Evolutionary conservation across 306 rosid genomes (phyloP), one percentile per base, ranked within the genome.

Genomic region (Cajanus cajan): DNA sequence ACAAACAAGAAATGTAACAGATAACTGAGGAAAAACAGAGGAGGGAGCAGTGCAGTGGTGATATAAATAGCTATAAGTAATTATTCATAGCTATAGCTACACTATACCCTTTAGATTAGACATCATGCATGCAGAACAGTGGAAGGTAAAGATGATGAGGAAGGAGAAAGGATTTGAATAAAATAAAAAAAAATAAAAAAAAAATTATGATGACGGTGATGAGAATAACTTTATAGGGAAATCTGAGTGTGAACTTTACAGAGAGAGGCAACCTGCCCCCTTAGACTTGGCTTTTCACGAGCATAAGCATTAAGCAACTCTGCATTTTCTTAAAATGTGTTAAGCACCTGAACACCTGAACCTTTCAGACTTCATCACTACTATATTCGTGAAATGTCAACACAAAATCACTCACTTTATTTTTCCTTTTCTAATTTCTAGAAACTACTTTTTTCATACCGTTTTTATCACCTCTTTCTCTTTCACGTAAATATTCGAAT

Each of bases 301-400:
- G 39, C 65, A 67, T 8, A 73, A 67, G 47, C 39, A 15, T 28
- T n/a, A 28, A 28, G 31, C 31, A 78, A 74, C 58, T 79, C 77
- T 68, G 74, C 50, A 63, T 71, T 69, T 70, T 67, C 82, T 82
- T 78, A 76, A 74, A 81, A 71, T 66, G 73, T 73, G 58, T 28
- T 72, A 10, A 40, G 59, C 43, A 50, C 40, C 40, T 59, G 18
- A 59, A 28, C 13, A 8, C 7, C 65, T 71, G 45, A 18, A 37
- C 50, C 39, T 51, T 64, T 67, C 83, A 72, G 59, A 59, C 8
- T 70, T 50, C 52, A 63, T 33, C 33, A 63, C 14, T 39, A n/a
- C 81, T 66, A 1, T 81, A 18, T 48, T 21, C 4, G 70, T 68
- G 31, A 59, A 75, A 54, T 48, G 71, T 83, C 82, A 69, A 68